Evolutionary conservation across 768 basidiomycete species (phyloP).

Genomic region (Pisolithus tinctorius): DNA sequence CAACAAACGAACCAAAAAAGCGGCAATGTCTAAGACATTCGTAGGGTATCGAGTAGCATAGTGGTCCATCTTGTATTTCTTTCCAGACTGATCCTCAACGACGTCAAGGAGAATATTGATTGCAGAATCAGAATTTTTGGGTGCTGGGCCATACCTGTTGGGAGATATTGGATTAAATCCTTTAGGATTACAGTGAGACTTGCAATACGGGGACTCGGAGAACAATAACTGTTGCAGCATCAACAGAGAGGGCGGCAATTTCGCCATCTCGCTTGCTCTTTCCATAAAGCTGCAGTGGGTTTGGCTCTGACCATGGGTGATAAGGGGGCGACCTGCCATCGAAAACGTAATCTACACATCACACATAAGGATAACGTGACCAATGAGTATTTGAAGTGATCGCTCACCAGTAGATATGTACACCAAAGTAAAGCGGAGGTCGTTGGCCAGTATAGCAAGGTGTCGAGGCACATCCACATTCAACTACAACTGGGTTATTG

Average conservation of each 20-base stretch:
- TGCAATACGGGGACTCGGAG: constrained; percentile 88
- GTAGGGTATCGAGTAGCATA: constrained; percentile 92
- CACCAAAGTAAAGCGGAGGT: constrained; percentile 62
- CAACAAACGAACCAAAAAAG: constrained; percentile 71
- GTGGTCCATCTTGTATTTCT: constrained; percentile 92
- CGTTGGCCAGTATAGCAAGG: constrained; percentile 60
- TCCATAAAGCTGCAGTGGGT: constrained; percentile 88
- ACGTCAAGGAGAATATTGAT: constrained; percentile 86
- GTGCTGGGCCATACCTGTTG: constrained; percentile 77
- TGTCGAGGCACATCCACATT: constrained; percentile 72
- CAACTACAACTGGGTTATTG: constrained; percentile 40
- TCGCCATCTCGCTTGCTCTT: constrained; percentile 85
- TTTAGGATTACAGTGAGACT: constrained; percentile 17
- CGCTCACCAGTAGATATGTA: constrained; percentile 85
- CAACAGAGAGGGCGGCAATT: constrained; percentile 56
- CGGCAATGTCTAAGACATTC: constrained; percentile 80
- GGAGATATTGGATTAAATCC: constrained; percentile 1
- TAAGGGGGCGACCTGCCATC: constrained; percentile 93
- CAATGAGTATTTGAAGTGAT: constrained; percentile 2
- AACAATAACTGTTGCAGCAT: constrained; percentile 55
- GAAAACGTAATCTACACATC: constrained; percentile 80
- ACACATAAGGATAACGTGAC: not conserved
- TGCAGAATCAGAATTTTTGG: constrained; percentile 81
- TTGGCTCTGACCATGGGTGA: constrained; percentile 59
- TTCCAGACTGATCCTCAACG: constrained; percentile 80